phyloP scores from a whole-genome alignment of 768 basidiomycete genomes.

The Hysterangium stoloniferum region DNA sequence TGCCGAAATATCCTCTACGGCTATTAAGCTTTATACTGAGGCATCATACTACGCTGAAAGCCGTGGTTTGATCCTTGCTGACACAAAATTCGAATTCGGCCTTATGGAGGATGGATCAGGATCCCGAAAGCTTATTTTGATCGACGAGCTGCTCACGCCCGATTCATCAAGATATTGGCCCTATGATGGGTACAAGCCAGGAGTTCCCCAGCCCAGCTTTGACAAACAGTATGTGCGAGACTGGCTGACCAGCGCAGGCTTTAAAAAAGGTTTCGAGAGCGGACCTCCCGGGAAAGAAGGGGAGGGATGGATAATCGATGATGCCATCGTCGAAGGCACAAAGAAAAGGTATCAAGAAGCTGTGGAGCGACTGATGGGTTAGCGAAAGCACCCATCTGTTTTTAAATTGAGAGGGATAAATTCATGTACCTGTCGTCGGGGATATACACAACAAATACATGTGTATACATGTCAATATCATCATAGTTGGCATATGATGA shows the following conservation, averaged over 20 bases:
- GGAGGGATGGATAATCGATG: slow-evolving; percentile 72
- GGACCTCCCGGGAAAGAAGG: slow-evolving; percentile 59
- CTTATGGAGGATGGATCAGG: slow-evolving; percentile 29
- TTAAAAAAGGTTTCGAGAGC: slow-evolving; percentile 69
- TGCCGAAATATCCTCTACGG: slow-evolving; percentile 45
- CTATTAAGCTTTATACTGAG: slow-evolving; percentile 60
- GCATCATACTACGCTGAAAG: slow-evolving; percentile 68
- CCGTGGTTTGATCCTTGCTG: slow-evolving; percentile 86
- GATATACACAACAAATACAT: too few relatives aligned
- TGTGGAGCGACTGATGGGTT: slow-evolving; percentile 43
- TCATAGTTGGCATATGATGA: too few relatives aligned
- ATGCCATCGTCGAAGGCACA: slow-evolving; percentile 72
- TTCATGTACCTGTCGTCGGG: too few relatives aligned
- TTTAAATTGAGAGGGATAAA: too few relatives aligned
- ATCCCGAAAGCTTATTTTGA: slow-evolving; percentile 59
- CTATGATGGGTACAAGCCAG: slow-evolving; percentile 58
- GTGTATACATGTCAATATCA: too few relatives aligned
- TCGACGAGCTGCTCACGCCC: slow-evolving; percentile 96
- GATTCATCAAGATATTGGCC: slow-evolving; percentile 99
- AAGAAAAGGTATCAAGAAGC: slow-evolving; percentile 74
- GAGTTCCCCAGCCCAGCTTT: slow-evolving; percentile 78
- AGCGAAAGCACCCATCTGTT: too few relatives aligned
- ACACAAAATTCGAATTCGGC: slow-evolving; percentile 99
- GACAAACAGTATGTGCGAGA: slow-evolving; percentile 97
- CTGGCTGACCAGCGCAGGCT: slow-evolving; percentile 71